These are phyloP conservation scores for Vicia villosa DNA, from an alignment of 306 rosid species.

Conservation along the genomic window DNA sequence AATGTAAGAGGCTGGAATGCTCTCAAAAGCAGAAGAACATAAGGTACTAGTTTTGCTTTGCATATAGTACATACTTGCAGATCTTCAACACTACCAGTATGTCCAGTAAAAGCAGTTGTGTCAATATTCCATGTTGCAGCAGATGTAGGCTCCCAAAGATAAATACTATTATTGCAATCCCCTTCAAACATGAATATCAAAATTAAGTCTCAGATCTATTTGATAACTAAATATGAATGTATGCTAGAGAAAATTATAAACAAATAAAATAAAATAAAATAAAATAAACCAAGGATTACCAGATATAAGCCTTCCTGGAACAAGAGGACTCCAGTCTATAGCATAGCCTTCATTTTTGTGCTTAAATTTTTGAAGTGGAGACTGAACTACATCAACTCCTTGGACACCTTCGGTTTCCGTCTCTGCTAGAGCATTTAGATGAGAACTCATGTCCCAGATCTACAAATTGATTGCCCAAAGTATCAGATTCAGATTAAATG, in stretches of 20 bases:
- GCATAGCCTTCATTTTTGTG: constrained; percentile 95
- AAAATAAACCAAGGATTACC: constrained; percentile 57
- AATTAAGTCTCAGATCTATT: constrained; percentile 23
- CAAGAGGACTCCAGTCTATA: constrained; percentile 85
- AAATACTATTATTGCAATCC: constrained; percentile 74
- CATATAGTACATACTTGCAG: constrained; percentile 60
- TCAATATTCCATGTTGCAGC: constrained; percentile 75
- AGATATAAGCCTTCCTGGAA: constrained; percentile 79
- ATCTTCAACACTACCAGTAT: constrained; percentile 89
- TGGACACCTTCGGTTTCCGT: constrained; percentile 66
- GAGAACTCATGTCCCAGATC: constrained; percentile 93
- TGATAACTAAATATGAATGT: constrained; percentile 16
- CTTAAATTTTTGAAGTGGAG: constrained; percentile 62
- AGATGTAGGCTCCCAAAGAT: constrained; percentile 91
- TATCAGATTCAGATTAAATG: constrained; percentile 18
- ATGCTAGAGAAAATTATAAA: constrained; percentile 4
- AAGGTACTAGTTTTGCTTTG: constrained; percentile 25
- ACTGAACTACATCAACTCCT: constrained; percentile 70
- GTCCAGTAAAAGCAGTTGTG: constrained; percentile 69
- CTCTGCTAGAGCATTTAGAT: constrained; percentile 77
- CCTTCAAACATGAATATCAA: constrained; percentile 52
- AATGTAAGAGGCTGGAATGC: background rate
- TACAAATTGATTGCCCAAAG: constrained; percentile 38
- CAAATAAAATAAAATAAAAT: constrained; percentile 7
- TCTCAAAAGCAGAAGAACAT: constrained; percentile 27